phyloP scores from a whole-genome alignment of 306 rosid species.

The Neltuma alba region DNA sequence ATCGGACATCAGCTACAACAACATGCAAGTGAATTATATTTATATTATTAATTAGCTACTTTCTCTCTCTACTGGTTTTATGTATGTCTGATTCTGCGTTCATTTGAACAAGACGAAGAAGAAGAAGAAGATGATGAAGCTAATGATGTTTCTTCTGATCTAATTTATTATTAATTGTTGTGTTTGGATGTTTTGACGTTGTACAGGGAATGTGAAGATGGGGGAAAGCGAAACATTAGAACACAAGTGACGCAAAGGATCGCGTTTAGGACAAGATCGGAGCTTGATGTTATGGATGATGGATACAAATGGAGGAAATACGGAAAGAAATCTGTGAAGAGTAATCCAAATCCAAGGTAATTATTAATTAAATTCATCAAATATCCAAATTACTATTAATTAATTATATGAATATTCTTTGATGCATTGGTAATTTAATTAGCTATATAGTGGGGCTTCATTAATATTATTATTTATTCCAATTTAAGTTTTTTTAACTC shows the following conservation, averaged over 20 bases:
- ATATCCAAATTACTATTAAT: no score
- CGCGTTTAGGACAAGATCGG: conserved; percentile 67
- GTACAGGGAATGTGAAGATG: conserved; percentile 41
- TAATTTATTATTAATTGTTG: not conserved
- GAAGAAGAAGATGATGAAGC: not conserved
- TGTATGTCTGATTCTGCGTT: not conserved
- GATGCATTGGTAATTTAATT: not conserved
- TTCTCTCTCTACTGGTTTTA: not conserved
- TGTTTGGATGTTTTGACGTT: not conserved
- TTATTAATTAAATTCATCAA: no score
- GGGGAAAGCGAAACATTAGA: conserved; percentile 33
- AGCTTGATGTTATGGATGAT: conserved; percentile 74
- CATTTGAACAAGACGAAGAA: no score
- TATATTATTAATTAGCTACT: not conserved
- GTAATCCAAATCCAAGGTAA: conserved; percentile 75
- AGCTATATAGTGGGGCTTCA: not conserved
- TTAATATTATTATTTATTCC: not conserved
- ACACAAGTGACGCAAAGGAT: conserved; percentile 41
- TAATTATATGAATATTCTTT: no score
- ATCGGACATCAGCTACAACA: conserved; percentile 23
- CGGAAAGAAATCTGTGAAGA: conserved; percentile 75
- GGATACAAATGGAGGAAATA: conserved; percentile 90
- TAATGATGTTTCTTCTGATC: not conserved
- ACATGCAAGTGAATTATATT: conserved; percentile 43
- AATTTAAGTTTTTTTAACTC: not conserved